phyloP scores from a whole-genome alignment of 2,329 filamentous ascomycete genomes.

The Helotiales sp. region DNA sequence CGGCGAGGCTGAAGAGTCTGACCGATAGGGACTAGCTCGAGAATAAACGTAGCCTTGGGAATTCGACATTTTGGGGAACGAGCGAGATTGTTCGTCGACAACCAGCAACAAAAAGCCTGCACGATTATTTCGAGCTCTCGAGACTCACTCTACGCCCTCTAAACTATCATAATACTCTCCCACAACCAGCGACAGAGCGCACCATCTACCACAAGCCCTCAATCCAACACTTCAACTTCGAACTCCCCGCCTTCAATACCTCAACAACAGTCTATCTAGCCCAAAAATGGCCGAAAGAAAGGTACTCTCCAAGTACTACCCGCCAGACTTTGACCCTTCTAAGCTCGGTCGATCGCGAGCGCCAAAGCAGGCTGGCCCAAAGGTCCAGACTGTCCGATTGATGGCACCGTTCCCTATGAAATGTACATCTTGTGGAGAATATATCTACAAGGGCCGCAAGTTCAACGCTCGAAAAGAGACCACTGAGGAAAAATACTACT shows the following conservation, averaged over 20 bases:
- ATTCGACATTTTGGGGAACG: too few relatives aligned
- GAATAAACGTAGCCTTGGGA: too few relatives aligned
- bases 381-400: slow-evolving; percentile 81
- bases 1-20: not conserved
- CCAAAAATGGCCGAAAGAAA: slow-evolving; percentile 81
- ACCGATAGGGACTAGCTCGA: too few relatives aligned
- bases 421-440: slow-evolving; percentile 70
- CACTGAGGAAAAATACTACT: slow-evolving; percentile 85
- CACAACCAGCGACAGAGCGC: too few relatives aligned
- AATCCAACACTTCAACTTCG: not conserved
- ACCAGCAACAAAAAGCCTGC: too few relatives aligned
- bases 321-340: slow-evolving; percentile 84
- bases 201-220: too few relatives aligned
- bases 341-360: slow-evolving; percentile 70
- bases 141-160: too few relatives aligned
- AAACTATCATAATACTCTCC: too few relatives aligned
- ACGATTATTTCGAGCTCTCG: too few relatives aligned
- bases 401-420: slow-evolving; percentile 89
- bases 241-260: not conserved
- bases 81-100: too few relatives aligned
- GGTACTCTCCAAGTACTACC: slow-evolving; percentile 67
- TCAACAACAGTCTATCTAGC: not conserved
- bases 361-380: slow-evolving; percentile 72
- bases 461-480: slow-evolving; percentile 96
- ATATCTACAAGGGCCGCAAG: slow-evolving; percentile 89